Percentiles rank a stretch among this genome's conserved stretches.
These are phyloP conservation scores for Xylaria multiplex DNA, from an alignment of 2,329 filamentous ascomycete species.

Conservation along the genomic window DNA sequence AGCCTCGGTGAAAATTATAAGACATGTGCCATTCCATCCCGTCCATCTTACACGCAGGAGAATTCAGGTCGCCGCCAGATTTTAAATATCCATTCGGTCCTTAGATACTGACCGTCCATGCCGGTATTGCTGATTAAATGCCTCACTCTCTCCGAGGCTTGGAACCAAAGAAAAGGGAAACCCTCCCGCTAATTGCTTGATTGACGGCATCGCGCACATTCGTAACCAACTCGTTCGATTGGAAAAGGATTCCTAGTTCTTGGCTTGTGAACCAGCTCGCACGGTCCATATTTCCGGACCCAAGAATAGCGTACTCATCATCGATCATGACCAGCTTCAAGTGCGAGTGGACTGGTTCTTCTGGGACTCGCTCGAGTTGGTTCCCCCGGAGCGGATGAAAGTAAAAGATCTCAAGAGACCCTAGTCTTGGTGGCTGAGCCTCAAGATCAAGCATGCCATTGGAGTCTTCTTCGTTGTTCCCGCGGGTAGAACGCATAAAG, in stretches of 20 bases:
- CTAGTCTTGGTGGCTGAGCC: constrained; percentile 54
- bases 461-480: constrained; percentile 31
- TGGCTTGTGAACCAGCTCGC: constrained; percentile 90
- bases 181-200: constrained; percentile 49
- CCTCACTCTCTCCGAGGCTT: background rate
- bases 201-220: constrained; percentile 48
- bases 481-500: constrained; percentile 36
- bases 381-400: constrained; percentile 55
- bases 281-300: constrained; percentile 85
- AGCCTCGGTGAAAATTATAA: background rate
- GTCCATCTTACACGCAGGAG: background rate
- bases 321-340: constrained; percentile 82
- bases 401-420: constrained; percentile 67
- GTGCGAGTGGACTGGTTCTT: constrained; percentile 78
- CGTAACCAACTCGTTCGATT: constrained; percentile 50
- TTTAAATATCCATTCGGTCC: background rate
- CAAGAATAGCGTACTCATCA: constrained; percentile 72
- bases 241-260: constrained; percentile 75
- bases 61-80: background rate
- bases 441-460: constrained; percentile 54
- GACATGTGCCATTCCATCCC: background rate
- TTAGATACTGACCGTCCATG: background rate
- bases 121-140: background rate
- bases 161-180: constrained; percentile 46
- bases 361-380: constrained; percentile 37